A percentile compares a stretch with the other conserved stretches of the same genome.
Conservation (phyloP, 78 protist genomes). For the Pelomyxa schiedti region DNA sequence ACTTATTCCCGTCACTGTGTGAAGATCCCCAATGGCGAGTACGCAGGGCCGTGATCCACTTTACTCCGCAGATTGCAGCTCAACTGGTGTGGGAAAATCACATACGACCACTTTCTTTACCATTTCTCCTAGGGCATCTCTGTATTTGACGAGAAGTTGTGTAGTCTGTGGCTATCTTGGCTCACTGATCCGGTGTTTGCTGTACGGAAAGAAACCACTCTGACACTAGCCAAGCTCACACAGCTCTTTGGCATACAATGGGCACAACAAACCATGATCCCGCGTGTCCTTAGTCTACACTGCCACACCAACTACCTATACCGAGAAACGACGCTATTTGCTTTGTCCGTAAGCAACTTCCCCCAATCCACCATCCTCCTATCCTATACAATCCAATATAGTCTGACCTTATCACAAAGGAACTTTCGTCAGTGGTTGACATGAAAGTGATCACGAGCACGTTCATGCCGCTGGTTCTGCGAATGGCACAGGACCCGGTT, state of each 20-base stretch:
- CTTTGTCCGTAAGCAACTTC: conserved; percentile 46
- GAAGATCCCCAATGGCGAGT: conserved; percentile 91
- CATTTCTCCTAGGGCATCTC: no score
- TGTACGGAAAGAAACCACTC: conserved; percentile 77
- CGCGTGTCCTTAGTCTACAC: conserved; percentile 44
- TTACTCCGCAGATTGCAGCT: conserved; percentile 72
- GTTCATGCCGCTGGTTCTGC: conserved; percentile 57
- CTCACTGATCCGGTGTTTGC: conserved; percentile 75
- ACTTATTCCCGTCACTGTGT: conserved; percentile 83
- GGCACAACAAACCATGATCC: conserved; percentile 66
- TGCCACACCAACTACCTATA: conserved; percentile 68
- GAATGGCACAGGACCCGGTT: conserved; percentile 63
- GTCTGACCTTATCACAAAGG: no score
- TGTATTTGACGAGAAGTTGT: conserved; percentile 73
- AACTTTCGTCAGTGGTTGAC: conserved; percentile 54
- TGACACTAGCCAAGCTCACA: conserved; percentile 31
- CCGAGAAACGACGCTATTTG: conserved; percentile 80
- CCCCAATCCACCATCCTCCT: no score
- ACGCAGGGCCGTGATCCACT: conserved; percentile 81
- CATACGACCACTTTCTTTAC: no score
- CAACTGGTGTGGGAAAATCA: no score
- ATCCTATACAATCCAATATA: no score
- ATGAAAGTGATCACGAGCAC: conserved; percentile 15
- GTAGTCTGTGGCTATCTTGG: conserved; percentile 68
- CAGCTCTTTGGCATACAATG: conserved; percentile 81